Conservation (phyloP, 805 yeast species). For the Kurtzmaniella cleridarum region DNA sequence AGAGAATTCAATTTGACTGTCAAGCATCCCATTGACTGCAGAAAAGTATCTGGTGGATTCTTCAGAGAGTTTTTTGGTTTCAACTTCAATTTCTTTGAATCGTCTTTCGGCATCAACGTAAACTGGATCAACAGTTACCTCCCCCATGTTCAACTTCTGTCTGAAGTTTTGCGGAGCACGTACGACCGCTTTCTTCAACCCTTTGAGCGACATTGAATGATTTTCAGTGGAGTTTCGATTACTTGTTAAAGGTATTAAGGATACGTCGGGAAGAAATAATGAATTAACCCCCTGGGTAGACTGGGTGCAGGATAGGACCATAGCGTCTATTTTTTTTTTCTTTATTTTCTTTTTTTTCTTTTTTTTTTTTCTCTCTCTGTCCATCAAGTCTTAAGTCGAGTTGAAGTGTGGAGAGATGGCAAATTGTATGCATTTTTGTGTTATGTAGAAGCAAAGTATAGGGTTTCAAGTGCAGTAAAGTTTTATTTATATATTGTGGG, state of each 20-base stretch:
- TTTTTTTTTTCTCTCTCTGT: too few species aligned
- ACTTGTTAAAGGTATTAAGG: not conserved
- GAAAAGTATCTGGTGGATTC: conserved; percentile 86
- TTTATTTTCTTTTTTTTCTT: too few species aligned
- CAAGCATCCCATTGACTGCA: conserved; percentile 91
- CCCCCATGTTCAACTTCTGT: conserved; percentile 85
- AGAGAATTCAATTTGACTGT: conserved; percentile 92
- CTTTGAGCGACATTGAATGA: conserved; percentile 73
- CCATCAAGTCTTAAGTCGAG: too few species aligned
- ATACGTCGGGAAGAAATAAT: too few species aligned
- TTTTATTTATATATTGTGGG: too few species aligned
- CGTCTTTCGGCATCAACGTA: conserved; percentile 95
- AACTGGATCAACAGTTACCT: conserved; percentile 64
- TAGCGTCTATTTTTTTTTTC: too few species aligned
- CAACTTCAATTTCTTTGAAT: conserved; percentile 84
- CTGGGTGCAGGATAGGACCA: too few species aligned
- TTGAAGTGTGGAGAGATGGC: too few species aligned
- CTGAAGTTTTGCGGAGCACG: conserved; percentile 91
- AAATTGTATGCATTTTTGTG: too few species aligned
- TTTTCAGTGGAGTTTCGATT: not conserved
- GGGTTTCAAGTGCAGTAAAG: too few species aligned
- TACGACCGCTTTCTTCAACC: conserved; percentile 70
- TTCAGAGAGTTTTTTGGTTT: conserved; percentile 82
- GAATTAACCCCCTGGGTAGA: too few species aligned
- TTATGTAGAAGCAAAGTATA: too few species aligned